phyloP scores from a whole-genome alignment of 2,329 filamentous ascomycete species.

The Sporothrix pseudoabietina region DNA sequence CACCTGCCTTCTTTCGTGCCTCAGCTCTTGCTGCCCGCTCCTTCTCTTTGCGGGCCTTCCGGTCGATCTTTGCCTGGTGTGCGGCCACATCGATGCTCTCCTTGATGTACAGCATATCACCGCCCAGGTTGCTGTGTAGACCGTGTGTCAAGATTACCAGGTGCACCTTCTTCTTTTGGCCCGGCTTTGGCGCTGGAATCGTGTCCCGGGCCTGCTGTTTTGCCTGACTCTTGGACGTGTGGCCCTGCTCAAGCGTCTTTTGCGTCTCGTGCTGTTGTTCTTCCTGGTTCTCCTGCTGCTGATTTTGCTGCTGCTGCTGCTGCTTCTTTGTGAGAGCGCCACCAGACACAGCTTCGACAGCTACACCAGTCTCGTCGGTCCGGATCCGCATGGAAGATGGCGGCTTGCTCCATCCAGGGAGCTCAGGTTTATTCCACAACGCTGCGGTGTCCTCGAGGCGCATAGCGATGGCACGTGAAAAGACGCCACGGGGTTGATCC shows the following conservation, averaged over 20 bases:
- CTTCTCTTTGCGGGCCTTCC: slow-evolving; percentile 60
- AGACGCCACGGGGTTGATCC: slow-evolving; percentile 73
- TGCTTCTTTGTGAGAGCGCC: slow-evolving; percentile 11
- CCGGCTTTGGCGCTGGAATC: slow-evolving; percentile 6
- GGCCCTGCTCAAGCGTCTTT: slow-evolving; percentile 18
- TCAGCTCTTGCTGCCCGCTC: slow-evolving; percentile 40
- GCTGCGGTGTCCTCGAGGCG: slow-evolving; percentile 84
- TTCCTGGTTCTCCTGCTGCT: slow-evolving; percentile 33
- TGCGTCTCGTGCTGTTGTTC: slow-evolving; percentile 18
- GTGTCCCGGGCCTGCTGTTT: slow-evolving; percentile 27
- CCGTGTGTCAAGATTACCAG: slow-evolving; percentile 92
- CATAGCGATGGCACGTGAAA: slow-evolving; percentile 76
- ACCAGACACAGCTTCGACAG: not conserved
- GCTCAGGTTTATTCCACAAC: slow-evolving; percentile 87
- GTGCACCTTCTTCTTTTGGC: slow-evolving; percentile 71
- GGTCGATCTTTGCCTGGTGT: slow-evolving; percentile 70
- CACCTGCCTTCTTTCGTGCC: not conserved
- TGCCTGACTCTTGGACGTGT: slow-evolving; percentile 32
- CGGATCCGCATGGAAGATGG: slow-evolving; percentile 29
- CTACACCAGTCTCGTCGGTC: not conserved
- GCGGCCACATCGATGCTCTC: slow-evolving; percentile 91
- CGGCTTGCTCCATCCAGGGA: slow-evolving; percentile 49
- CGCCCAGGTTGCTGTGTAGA: slow-evolving; percentile 90
- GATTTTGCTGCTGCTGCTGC: slow-evolving; percentile 16
- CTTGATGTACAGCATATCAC: slow-evolving; percentile 96